phyloP scores from a whole-genome alignment of 192 early-diverging fungal genomes.

The Entrophospora sp. region DNA sequence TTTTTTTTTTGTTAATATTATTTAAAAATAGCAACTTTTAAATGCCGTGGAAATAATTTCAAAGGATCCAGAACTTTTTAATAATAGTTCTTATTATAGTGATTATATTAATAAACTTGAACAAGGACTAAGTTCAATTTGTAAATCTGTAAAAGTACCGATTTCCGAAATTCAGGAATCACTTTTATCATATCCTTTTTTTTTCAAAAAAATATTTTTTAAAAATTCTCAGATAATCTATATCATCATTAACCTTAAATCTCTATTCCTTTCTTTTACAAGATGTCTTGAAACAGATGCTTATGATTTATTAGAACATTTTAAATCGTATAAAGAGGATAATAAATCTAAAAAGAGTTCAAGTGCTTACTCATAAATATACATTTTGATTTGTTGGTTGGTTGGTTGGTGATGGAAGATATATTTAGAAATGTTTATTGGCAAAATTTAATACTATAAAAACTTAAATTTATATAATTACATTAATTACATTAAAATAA shows the following conservation, averaged over 20 bases:
- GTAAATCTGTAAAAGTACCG: slow-evolving; percentile 42
- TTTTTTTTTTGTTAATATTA: slow-evolving; percentile 19
- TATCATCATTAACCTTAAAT: background rate
- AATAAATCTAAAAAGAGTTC: too few species aligned
- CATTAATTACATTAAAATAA: too few species aligned
- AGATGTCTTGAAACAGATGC: slow-evolving; percentile 17
- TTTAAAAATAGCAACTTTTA: slow-evolving; percentile 27
- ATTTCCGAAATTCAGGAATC: slow-evolving; percentile 39
- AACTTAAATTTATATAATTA: too few species aligned
- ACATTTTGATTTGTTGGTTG: background rate
- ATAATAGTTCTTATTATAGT: slow-evolving; percentile 32
- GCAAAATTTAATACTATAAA: too few species aligned
- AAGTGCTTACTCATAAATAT: too few species aligned
- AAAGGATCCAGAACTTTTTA: slow-evolving; percentile 36
- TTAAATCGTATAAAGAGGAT: background rate
- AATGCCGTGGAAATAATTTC: slow-evolving; percentile 38
- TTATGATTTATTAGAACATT: background rate
- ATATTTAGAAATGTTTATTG: too few species aligned
- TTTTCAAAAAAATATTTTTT: background rate
- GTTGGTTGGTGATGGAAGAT: too few species aligned
- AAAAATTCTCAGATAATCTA: background rate
- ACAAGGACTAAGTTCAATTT: slow-evolving; percentile 41
- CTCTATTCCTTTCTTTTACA: slow-evolving; percentile 5
- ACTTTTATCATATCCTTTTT: slow-evolving; percentile 29
- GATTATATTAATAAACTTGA: slow-evolving; percentile 40